Evolutionary conservation across 2,329 filamentous ascomycete species (phyloP), one percentile per base, ranked within the genome.

Genomic region (Epichloe hybrida): DNA sequence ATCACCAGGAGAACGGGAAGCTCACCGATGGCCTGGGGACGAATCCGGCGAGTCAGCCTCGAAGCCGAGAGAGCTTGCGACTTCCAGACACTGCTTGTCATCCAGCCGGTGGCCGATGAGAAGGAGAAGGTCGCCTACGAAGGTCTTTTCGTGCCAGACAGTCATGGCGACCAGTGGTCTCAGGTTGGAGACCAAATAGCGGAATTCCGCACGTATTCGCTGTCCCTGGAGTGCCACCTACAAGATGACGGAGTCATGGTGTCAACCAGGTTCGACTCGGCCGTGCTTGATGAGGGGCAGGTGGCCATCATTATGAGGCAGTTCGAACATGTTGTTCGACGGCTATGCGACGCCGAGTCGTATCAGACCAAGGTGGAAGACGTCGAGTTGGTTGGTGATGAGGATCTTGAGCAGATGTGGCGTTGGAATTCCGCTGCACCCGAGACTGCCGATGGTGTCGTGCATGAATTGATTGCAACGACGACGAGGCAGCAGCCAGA

Each of bases 41-140:
- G 60, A 36, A 57, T 48, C 73, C 52, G 54, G 15, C 49, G 52
- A 27, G 15, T 57, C 3, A 46, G 48, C 17, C 23, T 46, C 3
- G 51, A 57, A n/a, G 48, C 56, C 11, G 51, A 50, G 5, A n/a
- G 50, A 38, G 56, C 46, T n/a, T 55, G 55, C 37, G 50, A 51
- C 20, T 58, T 58, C 34, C 53, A 53, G 35, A 56, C 56, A 0
- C 45, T 58, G 8, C 48, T 58, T 15, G 46, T 50, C 17, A 45
- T 48, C 34, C 50, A 51, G 35, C 50, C 50, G 20, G 44, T 37
- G 4, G 37, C 38, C 8, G 44, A 51, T 17, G 17, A 48, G 38
- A 40, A 51, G 44, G 49, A 50, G 36, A 50, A 50, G 37, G 41
- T 34, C 7, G 20, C 5, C n/a, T n/a, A 39, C 40, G 42, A 46